A percentile compares a stretch with the other conserved stretches of the same genome.
phyloP scores from a whole-genome alignment of 2,329 filamentous ascomycete genomes.

The Cordyceps cicadae region DNA sequence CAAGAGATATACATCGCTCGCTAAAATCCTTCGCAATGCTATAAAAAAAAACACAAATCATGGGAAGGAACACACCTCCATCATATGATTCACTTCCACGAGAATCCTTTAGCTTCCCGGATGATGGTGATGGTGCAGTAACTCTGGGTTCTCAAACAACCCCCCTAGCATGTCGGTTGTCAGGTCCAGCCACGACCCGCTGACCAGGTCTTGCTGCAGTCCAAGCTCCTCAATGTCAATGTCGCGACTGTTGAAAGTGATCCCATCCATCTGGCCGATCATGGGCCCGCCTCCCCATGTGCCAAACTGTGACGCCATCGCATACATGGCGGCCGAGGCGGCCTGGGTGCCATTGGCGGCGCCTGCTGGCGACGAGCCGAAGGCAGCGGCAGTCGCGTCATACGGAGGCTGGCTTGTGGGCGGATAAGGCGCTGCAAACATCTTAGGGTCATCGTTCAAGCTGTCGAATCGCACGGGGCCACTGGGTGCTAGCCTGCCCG shows the following conservation, averaged over 20 bases:
- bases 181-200: conserved; percentile 58
- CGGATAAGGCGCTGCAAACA: conserved; percentile 28
- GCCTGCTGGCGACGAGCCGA: conserved; percentile 34
- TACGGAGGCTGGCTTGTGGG: conserved; percentile 35
- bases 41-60: neutral
- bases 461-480: conserved; percentile 18
- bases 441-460: conserved; percentile 25
- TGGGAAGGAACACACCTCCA: too few relatives aligned
- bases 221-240: conserved; percentile 64
- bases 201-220: conserved; percentile 55
- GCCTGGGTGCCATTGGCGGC: conserved; percentile 12
- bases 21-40: conserved; percentile 2
- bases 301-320: conserved; percentile 19
- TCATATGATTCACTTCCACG: neutral
- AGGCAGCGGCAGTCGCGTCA: conserved; percentile 22
- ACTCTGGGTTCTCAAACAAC: conserved; percentile 37
- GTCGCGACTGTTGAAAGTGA: conserved; percentile 70
- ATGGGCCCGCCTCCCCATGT: conserved; percentile 21
- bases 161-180: conserved; percentile 53
- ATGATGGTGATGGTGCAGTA: conserved; percentile 13
- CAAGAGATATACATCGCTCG: neutral
- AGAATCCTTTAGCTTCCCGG: conserved; percentile 11
- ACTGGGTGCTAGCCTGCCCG: conserved; percentile 16
- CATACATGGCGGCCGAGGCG: conserved; percentile 19
- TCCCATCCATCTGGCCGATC: conserved; percentile 36